Evolutionary conservation across 257 asterid genomes (phyloP).

Genomic region (Solanum paucissectum): DNA sequence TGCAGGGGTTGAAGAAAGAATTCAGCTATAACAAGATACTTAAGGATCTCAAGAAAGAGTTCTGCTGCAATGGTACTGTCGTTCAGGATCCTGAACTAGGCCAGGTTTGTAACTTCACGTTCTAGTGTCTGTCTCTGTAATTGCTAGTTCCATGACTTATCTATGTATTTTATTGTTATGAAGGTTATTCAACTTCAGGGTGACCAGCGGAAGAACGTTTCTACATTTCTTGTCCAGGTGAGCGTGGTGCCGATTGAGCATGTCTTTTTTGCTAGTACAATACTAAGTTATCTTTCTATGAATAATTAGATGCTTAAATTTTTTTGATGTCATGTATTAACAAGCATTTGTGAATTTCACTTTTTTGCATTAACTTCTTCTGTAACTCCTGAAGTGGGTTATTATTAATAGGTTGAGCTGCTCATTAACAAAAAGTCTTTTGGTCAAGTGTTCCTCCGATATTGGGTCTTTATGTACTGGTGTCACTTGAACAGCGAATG

Average conservation of each 20-base stretch:
- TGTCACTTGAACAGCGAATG: not conserved
- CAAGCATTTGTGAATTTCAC: not conserved
- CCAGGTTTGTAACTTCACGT: slow-evolving; percentile 28
- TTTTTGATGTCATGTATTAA: not conserved
- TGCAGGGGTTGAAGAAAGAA: slow-evolving; percentile 59
- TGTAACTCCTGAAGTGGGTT: not conserved
- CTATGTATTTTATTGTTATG: not conserved
- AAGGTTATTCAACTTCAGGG: slow-evolving; percentile 92
- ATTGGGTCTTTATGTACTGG: not conserved
- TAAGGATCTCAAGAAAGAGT: slow-evolving; percentile 81
- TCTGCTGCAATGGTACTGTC: slow-evolving; percentile 94
- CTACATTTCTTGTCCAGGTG: slow-evolving; percentile 65
- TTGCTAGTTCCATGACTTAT: not conserved
- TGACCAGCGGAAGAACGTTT: slow-evolving; percentile 77
- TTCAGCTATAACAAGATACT: slow-evolving; percentile 57
- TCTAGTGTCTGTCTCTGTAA: not conserved
- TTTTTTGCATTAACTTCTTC: not conserved
- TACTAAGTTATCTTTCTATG: not conserved
- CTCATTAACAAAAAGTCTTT: not conserved
- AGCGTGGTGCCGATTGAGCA: not conserved
- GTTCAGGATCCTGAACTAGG: slow-evolving; percentile 88
- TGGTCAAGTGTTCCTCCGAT: not conserved
- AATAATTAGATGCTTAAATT: not conserved
- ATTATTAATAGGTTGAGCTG: not conserved
- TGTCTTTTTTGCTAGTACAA: not conserved